phyloP scores from a whole-genome alignment of 2,329 filamentous ascomycete species.

The Microdochium nivale region DNA sequence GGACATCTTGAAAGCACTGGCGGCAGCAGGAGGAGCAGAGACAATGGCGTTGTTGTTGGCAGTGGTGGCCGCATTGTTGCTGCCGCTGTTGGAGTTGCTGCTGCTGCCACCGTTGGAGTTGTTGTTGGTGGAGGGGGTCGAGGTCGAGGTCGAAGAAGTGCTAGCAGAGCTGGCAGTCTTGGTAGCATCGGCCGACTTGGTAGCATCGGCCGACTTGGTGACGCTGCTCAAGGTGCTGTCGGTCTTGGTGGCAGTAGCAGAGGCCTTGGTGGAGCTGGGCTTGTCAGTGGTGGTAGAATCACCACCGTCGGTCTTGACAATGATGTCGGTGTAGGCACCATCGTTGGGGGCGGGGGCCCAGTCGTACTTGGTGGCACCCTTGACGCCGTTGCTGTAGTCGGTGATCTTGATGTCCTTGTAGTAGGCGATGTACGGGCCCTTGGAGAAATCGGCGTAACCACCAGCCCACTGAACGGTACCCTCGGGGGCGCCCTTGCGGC shows the following conservation, averaged over 20 bases:
- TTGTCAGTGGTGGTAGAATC: slow-evolving; percentile 8
- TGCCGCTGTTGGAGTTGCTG: not conserved
- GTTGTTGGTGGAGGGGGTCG: slow-evolving; percentile 1
- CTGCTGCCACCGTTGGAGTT: slow-evolving; percentile 6
- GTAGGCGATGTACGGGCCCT: slow-evolving; percentile 45
- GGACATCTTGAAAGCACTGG: not conserved
- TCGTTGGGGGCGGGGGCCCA: slow-evolving; percentile 34
- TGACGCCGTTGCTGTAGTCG: slow-evolving; percentile 44
- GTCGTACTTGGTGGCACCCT: slow-evolving; percentile 41
- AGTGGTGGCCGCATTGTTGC: not conserved
- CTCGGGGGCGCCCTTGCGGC: slow-evolving; percentile 45
- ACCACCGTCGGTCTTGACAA: slow-evolving; percentile 28
- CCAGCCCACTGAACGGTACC: slow-evolving; percentile 69
- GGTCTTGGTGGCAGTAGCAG: slow-evolving; percentile 8
- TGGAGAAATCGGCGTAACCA: slow-evolving; percentile 43
- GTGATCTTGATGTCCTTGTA: slow-evolving; percentile 47
- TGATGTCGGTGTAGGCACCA: slow-evolving; percentile 43
- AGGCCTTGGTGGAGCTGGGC: slow-evolving; percentile 7
- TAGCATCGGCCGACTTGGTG: slow-evolving; percentile 6
- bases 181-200: slow-evolving; percentile 7
- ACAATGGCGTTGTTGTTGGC: not conserved
- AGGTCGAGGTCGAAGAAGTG: not conserved
- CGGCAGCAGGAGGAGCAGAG: not conserved
- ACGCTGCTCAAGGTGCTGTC: slow-evolving; percentile 10
- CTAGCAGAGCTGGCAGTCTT: slow-evolving; percentile 11